Percentiles rank a stretch among this genome's conserved stretches.
phyloP scores from a whole-genome alignment of 2,329 filamentous ascomycete species.

The Acarospora socialis region DNA sequence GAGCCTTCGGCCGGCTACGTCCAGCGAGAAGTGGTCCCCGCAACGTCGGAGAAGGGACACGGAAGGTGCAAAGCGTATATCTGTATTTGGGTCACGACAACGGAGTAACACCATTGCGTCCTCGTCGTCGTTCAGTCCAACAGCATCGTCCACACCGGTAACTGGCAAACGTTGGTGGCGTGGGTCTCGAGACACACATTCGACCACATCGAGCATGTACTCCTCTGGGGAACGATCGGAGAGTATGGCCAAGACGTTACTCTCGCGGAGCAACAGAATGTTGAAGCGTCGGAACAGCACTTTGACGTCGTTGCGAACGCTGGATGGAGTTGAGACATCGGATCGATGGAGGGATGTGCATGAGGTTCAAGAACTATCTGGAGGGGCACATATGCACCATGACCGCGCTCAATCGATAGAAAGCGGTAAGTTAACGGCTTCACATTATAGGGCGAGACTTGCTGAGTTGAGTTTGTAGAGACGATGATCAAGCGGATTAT shows the following conservation, averaged over 20 bases:
- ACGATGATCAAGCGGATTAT: slow-evolving; percentile 31
- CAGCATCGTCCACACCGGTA: too few species aligned
- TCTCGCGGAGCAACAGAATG: slow-evolving; percentile 9
- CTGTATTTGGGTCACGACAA: too few species aligned
- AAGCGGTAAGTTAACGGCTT: slow-evolving; percentile 3
- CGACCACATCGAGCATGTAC: slow-evolving; percentile 5
- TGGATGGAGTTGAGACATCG: slow-evolving; percentile 9
- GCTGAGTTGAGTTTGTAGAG: too few species aligned
- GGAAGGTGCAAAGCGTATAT: too few species aligned
- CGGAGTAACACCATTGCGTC: too few species aligned
- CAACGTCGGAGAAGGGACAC: too few species aligned
- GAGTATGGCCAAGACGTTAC: slow-evolving; percentile 7
- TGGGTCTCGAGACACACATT: slow-evolving; percentile 9
- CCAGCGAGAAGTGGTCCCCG: too few species aligned
- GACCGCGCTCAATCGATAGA: slow-evolving; percentile 4
- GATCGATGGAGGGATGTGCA: slow-evolving; percentile 3
- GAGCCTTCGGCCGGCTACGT: too few species aligned
- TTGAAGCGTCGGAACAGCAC: slow-evolving; percentile 11
- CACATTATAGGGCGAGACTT: neutral
- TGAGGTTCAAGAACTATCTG: neutral
- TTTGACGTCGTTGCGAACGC: slow-evolving; percentile 7
- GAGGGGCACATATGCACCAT: neutral
- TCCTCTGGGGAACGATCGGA: slow-evolving; percentile 6
- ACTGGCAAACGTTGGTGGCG: too few species aligned
- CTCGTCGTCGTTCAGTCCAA: too few species aligned